Evolutionary conservation across 257 asterid genomes (phyloP).

Genomic region (Solanum pimpinellifolium): DNA sequence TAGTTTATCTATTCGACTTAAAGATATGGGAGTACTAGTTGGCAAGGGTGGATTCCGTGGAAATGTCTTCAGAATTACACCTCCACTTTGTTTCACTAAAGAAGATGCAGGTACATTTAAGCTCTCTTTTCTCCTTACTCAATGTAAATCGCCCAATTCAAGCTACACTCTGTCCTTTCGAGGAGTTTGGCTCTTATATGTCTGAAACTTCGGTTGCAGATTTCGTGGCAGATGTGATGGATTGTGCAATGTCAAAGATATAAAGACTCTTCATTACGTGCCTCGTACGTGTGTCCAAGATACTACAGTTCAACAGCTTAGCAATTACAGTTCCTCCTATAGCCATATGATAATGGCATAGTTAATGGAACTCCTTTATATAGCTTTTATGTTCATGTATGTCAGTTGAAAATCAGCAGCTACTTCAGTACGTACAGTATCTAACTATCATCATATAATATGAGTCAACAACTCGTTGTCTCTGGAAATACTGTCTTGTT

Average conservation of each 20-base stretch:
- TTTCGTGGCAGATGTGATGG: constrained; percentile 69
- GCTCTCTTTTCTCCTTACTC: neutral
- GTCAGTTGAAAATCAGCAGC: neutral
- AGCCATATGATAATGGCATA: neutral
- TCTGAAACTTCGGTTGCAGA: constrained; percentile 21
- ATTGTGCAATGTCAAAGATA: constrained; percentile 48
- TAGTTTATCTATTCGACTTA: neutral
- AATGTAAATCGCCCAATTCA: neutral
- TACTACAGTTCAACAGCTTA: neutral
- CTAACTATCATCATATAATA: neutral
- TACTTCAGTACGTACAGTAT: neutral
- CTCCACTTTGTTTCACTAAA: constrained; percentile 91
- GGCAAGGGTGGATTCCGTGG: constrained; percentile 96
- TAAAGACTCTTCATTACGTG: neutral
- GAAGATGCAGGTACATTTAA: constrained; percentile 65
- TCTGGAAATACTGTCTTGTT: neutral
- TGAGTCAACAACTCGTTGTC: constrained; percentile 1
- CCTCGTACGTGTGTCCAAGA: neutral
- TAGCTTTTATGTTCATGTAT: neutral
- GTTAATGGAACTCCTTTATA: neutral
- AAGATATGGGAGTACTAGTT: constrained; percentile 76
- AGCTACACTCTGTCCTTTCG: neutral
- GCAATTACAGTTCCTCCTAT: neutral
- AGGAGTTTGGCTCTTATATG: neutral
- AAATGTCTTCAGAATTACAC: constrained; percentile 83